Conservation (phyloP, 768 basidiomycete species). For the Mycena kentingensis region DNA sequence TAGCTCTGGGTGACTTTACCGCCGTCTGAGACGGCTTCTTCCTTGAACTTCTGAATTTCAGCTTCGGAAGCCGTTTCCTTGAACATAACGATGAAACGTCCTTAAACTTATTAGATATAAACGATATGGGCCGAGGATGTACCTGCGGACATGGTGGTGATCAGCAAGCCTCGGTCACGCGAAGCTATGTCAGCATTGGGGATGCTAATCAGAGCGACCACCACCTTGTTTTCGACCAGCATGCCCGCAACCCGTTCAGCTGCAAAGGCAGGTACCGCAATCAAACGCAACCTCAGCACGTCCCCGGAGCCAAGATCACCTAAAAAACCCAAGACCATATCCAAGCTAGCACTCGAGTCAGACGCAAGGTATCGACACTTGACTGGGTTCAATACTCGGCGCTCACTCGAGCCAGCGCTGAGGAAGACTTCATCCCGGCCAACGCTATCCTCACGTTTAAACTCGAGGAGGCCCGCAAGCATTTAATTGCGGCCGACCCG, state of each 20-base stretch:
- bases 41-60: slow-evolving; percentile 43
- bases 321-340: slow-evolving; percentile 21
- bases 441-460: slow-evolving; percentile 65
- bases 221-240: slow-evolving; percentile 11
- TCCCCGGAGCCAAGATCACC: slow-evolving; percentile 25
- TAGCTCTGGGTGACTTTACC: slow-evolving; percentile 46
- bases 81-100: slow-evolving; percentile 60
- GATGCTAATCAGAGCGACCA: too few species aligned
- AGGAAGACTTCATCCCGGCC: slow-evolving; percentile 55
- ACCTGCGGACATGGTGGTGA: background rate
- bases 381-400: background rate
- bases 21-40: slow-evolving; percentile 46
- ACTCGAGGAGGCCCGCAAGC: slow-evolving; percentile 73
- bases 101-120: slow-evolving; percentile 30
- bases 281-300: slow-evolving; percentile 3
- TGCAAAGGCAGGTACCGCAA: too few species aligned
- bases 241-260: slow-evolving; percentile 40
- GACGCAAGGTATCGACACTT: slow-evolving; percentile 12
- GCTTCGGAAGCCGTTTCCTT: slow-evolving; percentile 44
- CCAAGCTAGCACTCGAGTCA: slow-evolving; percentile 5
- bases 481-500: slow-evolving; percentile 65
- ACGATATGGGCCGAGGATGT: background rate
- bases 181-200: too few species aligned
- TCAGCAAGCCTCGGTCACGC: too few species aligned
- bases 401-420: slow-evolving; percentile 4